Evolutionary conservation across 805 yeast genomes (phyloP).

Genomic region (Hanseniaspora vineae): DNA sequence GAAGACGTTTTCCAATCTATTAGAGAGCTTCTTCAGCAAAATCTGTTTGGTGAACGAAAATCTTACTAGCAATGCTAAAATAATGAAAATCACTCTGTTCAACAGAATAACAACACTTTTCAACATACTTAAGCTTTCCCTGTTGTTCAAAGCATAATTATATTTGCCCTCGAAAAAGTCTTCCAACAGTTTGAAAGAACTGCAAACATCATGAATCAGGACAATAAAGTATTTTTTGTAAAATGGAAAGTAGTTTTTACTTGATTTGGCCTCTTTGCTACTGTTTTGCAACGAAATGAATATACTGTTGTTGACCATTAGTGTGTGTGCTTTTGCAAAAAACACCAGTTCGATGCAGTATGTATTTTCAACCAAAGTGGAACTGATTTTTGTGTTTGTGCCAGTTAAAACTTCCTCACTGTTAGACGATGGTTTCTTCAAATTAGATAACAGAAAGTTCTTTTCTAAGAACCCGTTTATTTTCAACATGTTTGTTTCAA

Average conservation of each 20-base stretch:
- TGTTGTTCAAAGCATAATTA: neutral
- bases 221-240: neutral
- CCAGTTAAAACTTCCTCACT: neutral
- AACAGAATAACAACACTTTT: neutral
- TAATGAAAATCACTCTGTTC: neutral
- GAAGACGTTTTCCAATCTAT: neutral
- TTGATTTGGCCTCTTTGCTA: neutral
- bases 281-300: neutral
- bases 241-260: neutral
- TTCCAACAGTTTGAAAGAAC: neutral
- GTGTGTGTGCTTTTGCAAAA: neutral
- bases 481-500: neutral
- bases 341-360: neutral
- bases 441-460: neutral
- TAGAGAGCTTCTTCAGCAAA: neutral
- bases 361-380: neutral
- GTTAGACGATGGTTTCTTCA: neutral
- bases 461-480: neutral
- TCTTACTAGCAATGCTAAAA: conserved; percentile 1
- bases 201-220: neutral
- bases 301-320: neutral
- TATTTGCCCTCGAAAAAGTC: neutral
- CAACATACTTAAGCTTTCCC: neutral
- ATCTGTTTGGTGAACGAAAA: conserved; percentile 1
- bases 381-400: neutral